These are phyloP conservation scores for Pythium rhizo-oryzae DNA, from an alignment of 352 stramenopile species.

Conservation along the genomic window DNA sequence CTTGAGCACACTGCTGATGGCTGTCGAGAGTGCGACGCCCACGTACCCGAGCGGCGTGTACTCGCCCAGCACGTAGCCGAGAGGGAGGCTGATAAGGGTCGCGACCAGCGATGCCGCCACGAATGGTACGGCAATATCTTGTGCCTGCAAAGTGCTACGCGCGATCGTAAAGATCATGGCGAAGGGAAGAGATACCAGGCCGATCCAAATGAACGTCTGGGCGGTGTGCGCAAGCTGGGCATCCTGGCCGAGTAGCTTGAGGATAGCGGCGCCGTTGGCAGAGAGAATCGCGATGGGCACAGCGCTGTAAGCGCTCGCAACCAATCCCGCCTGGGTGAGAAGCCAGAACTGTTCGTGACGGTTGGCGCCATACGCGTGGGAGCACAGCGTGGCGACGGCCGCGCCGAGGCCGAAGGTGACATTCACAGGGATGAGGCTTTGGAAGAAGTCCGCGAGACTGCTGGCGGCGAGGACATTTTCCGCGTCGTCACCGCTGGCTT, in stretches of 20 bases:
- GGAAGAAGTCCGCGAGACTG: constrained; percentile 49
- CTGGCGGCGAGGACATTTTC: constrained; percentile 51
- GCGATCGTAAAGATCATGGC: constrained; percentile 39
- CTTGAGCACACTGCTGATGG: constrained; percentile 39
- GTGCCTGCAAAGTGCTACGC: constrained; percentile 47
- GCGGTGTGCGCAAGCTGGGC: constrained; percentile 46
- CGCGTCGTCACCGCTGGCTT: constrained; percentile 36
- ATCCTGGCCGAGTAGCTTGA: constrained; percentile 55
- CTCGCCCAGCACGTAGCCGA: constrained; percentile 43
- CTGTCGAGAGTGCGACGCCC: constrained; percentile 35
- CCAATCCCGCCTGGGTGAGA: constrained; percentile 48
- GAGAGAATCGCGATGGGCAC: constrained; percentile 41
- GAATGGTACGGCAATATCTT: constrained; percentile 45
- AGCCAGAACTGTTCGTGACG: constrained; percentile 54
- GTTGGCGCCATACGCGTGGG: constrained; percentile 60
- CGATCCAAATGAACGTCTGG: constrained; percentile 42
- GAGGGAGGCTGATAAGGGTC: constrained; percentile 22
- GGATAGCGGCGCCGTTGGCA: constrained; percentile 40
- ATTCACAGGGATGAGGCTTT: constrained; percentile 47
- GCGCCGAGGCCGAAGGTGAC: constrained; percentile 52
- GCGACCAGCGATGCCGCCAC: constrained; percentile 30
- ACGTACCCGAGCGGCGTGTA: constrained; percentile 46
- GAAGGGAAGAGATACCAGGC: constrained; percentile 43
- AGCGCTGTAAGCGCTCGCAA: constrained; percentile 40
- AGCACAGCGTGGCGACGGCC: constrained; percentile 61